These are phyloP conservation scores for Cutaneotrichosporon cutaneum DNA, from an alignment of 1,284 basidiomycete species.

Conservation along the genomic window DNA sequence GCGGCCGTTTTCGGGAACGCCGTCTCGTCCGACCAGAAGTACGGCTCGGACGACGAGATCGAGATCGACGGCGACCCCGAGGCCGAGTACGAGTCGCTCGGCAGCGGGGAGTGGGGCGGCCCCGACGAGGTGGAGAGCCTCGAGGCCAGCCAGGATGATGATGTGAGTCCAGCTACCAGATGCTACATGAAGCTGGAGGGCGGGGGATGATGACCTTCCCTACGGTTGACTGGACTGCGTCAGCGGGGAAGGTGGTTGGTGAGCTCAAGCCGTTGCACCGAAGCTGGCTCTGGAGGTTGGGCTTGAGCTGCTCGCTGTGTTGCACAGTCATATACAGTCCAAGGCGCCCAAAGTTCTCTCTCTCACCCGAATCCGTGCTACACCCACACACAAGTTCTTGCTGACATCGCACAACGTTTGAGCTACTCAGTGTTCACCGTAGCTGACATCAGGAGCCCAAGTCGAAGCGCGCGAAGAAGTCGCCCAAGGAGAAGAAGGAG, in stretches of 20 bases:
- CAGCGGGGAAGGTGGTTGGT: not conserved
- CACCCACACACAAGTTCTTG: too few species aligned
- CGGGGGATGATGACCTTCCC: not conserved
- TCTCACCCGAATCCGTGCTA: too few species aligned
- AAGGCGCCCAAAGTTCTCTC: too few species aligned
- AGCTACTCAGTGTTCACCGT: not conserved
- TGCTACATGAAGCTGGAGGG: not conserved
- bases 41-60: conserved; percentile 56
- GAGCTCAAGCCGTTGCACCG: too few species aligned
- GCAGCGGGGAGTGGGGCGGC: conserved; percentile 27
- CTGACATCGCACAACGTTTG: not conserved
- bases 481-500: not conserved
- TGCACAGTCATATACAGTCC: too few species aligned
- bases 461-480: not conserved
- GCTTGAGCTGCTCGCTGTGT: too few species aligned
- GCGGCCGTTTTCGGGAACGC: conserved; percentile 8
- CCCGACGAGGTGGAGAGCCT: conserved; percentile 25
- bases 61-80: conserved; percentile 22
- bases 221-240: not conserved
- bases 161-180: conserved; percentile 5
- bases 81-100: conserved; percentile 14
- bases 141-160: conserved; percentile 14
- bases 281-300: too few species aligned
- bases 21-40: conserved; percentile 2
- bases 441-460: conserved; percentile 3